Percentiles rank a stretch among this genome's conserved stretches.
Conservation (phyloP, 1,284 basidiomycete species). For the Wallemia mellicola region DNA sequence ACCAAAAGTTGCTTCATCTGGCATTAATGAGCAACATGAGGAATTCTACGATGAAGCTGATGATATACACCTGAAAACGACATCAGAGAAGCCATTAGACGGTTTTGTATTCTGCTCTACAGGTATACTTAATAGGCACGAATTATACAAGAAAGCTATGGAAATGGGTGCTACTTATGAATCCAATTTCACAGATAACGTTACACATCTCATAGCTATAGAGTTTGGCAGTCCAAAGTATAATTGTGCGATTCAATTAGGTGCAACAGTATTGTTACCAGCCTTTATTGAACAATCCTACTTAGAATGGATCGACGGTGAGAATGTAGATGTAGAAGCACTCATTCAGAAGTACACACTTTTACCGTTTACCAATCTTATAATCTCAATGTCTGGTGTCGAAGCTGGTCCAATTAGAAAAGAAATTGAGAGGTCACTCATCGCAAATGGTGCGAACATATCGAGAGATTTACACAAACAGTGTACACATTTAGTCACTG, state of each 20-base stretch:
- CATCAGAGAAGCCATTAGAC: conserved; percentile 26
- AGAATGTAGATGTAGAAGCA: conserved; percentile 30
- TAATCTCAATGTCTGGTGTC: conserved; percentile 36
- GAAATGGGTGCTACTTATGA: conserved; percentile 38
- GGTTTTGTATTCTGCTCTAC: conserved; percentile 37
- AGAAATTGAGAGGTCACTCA: conserved; percentile 27
- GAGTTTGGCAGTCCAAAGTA: conserved; percentile 48
- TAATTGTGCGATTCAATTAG: conserved; percentile 36
- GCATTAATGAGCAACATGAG: no score
- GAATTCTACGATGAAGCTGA: not conserved
- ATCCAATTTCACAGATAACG: conserved; percentile 38
- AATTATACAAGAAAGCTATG: conserved; percentile 35
- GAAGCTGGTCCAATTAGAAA: conserved; percentile 24
- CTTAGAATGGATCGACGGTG: conserved; percentile 39
- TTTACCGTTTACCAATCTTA: conserved; percentile 30
- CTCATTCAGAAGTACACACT: conserved; percentile 27
- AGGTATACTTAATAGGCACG: conserved; percentile 35
- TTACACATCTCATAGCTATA: conserved; percentile 44
- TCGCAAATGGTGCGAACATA: conserved; percentile 26
- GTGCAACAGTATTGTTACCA: conserved; percentile 37
- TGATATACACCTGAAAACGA: not conserved
- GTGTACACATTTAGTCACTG: conserved; percentile 16
- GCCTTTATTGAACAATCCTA: conserved; percentile 39
- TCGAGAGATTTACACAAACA: conserved; percentile 27
- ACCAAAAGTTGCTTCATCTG: no score